These are phyloP conservation scores for Wickerhamomyces sp. DNA, from an alignment of 1,139 yeast genomes.

Conservation along the genomic window DNA sequence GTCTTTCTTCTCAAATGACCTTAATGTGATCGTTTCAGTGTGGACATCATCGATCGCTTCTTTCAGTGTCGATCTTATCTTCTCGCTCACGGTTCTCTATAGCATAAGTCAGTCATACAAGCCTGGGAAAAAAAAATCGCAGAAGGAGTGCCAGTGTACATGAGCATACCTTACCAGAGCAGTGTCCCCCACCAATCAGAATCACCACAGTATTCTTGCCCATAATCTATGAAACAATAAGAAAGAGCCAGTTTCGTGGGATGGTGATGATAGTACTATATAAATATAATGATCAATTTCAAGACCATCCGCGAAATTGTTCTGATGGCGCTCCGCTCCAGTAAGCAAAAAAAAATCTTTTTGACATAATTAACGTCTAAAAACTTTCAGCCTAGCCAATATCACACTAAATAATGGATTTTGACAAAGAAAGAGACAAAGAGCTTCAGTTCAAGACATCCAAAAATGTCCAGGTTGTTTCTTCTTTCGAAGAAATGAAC, in stretches of 20 bases:
- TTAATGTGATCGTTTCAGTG: constrained; percentile 41
- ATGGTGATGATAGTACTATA: too few species aligned
- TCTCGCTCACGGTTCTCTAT: constrained; percentile 19
- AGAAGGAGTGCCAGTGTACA: background rate
- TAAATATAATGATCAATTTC: too few species aligned
- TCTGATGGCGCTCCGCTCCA: too few species aligned
- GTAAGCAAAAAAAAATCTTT: background rate
- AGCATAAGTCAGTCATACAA: background rate
- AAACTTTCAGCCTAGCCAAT: too few species aligned
- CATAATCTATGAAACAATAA: background rate
- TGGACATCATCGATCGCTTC: constrained; percentile 21
- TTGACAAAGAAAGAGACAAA: constrained; percentile 53
- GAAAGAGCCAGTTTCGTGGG: background rate
- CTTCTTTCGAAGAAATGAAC: constrained; percentile 75
- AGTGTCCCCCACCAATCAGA: constrained; percentile 73
- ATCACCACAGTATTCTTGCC: constrained; percentile 31
- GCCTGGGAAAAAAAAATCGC: background rate
- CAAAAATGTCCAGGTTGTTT: constrained; percentile 54
- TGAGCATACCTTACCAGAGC: constrained; percentile 52
- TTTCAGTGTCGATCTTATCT: constrained; percentile 20
- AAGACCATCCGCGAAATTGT: too few species aligned
- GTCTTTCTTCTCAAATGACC: constrained; percentile 14
- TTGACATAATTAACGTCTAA: background rate
- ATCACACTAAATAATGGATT: constrained; percentile 32
- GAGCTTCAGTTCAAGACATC: constrained; percentile 59